Evolutionary conservation across 2,329 filamentous ascomycete genomes (phyloP).

Genomic region (Colletotrichum truncatum): DNA sequence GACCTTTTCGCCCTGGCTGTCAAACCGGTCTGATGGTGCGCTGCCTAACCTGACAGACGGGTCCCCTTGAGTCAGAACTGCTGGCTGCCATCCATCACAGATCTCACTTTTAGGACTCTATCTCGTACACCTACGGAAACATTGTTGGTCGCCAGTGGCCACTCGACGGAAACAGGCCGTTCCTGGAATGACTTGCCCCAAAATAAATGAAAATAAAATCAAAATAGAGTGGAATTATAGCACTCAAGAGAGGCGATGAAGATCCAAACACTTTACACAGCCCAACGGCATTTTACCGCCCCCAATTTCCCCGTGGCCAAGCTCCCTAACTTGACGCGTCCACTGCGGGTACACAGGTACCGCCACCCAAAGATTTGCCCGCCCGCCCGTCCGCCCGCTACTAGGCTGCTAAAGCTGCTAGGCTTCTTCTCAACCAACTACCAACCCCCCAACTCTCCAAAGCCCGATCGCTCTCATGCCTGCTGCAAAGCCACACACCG

Average conservation of each 20-base stretch:
- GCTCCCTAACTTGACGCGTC: background rate
- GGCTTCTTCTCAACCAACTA: no score
- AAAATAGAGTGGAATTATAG: no score
- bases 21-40: conserved; percentile 22
- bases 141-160: conserved; percentile 7
- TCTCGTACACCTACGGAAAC: conserved; percentile 19
- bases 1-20: conserved; percentile 23
- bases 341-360: background rate
- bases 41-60: conserved; percentile 26
- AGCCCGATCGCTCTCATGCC: background rate
- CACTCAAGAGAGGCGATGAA: background rate
- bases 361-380: background rate
- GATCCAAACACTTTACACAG: conserved; percentile 18
- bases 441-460: background rate
- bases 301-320: conserved; percentile 24
- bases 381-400: conserved; percentile 8
- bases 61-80: conserved; percentile 22
- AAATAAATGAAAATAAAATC: background rate
- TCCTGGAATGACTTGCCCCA: conserved; percentile 1
- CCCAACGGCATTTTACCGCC: background rate
- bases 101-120: conserved; percentile 1
- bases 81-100: background rate
- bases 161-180: conserved; percentile 9
- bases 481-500: background rate
- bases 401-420: background rate